These are phyloP conservation scores for Hagleromyces aurorensis DNA, from an alignment of 805 yeast species.

Conservation along the genomic window DNA sequence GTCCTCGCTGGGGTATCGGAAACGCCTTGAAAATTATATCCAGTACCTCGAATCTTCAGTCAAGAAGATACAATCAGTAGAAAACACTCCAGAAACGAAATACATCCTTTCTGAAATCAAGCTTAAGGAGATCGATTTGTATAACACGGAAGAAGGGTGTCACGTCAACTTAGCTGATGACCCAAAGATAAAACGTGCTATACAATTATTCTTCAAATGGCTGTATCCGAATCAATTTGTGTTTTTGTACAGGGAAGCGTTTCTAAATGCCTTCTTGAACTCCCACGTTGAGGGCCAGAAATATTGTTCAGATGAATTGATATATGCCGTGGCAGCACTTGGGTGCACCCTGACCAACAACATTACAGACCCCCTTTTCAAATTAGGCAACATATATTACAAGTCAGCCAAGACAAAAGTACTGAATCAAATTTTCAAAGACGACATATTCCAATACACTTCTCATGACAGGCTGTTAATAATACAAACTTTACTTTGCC, in stretches of 20 bases:
- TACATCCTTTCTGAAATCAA: no score
- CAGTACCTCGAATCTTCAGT: constrained; percentile 10
- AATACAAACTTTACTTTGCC: constrained; percentile 40
- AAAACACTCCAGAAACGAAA: no score
- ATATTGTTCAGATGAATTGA: constrained; percentile 42
- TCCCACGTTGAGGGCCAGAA: constrained; percentile 12
- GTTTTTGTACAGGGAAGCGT: constrained; percentile 47
- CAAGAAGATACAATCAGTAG: no score
- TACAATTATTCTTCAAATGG: constrained; percentile 40
- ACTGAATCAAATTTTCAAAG: constrained; percentile 28
- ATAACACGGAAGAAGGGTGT: no score
- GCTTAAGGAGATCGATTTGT: no score
- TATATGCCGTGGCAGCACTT: constrained; percentile 42
- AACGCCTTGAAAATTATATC: constrained; percentile 26
- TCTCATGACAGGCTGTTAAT: constrained; percentile 38
- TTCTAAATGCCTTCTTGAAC: constrained; percentile 43
- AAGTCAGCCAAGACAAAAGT: constrained; percentile 35
- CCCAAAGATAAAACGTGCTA: constrained; percentile 7
- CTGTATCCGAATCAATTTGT: constrained; percentile 49
- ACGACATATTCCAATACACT: constrained; percentile 2
- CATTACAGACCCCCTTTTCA: constrained; percentile 21
- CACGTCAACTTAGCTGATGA: constrained; percentile 4
- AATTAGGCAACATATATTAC: constrained; percentile 35
- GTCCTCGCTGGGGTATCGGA: constrained; percentile 38
- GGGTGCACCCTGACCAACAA: constrained; percentile 40